A percentile compares a stretch with the other conserved stretches of the same genome.
Evolutionary conservation across 768 basidiomycete genomes (phyloP).

Genomic region (Collybiopsis confluens): DNA sequence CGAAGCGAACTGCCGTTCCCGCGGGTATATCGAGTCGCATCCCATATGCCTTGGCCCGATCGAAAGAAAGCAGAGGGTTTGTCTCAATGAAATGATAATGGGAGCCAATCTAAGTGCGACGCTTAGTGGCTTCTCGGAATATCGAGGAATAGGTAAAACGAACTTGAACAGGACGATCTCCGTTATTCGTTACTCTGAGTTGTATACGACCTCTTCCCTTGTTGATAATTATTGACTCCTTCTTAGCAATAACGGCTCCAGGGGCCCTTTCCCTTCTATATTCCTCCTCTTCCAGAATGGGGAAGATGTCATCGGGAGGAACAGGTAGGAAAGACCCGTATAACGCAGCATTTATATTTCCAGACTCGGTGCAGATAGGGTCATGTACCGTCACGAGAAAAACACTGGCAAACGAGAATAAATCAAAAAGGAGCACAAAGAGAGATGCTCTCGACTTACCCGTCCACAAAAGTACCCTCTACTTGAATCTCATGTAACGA

Average conservation of each 20-base stretch:
- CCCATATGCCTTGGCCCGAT: conserved; percentile 75
- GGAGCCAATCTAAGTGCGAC: conserved; percentile 67
- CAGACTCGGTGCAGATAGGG: conserved; percentile 82
- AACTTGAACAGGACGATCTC: conserved; percentile 92
- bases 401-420: conserved; percentile 40
- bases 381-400: conserved; percentile 98
- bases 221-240: conserved; percentile 72
- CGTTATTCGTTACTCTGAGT: conserved; percentile 81
- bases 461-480: conserved; percentile 87
- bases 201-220: conserved; percentile 62
- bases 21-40: conserved; percentile 90
- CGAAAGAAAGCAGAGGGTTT: conserved; percentile 77
- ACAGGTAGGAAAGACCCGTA: conserved; percentile 91
- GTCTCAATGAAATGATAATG: conserved; percentile 95
- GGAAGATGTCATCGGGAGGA: conserved; percentile 65
- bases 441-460: conserved; percentile 39
- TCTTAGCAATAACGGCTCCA: conserved; percentile 69
- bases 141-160: conserved; percentile 13
- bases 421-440: neutral
- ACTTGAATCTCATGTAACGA: conserved; percentile 88
- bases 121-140: neutral
- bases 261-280: conserved; percentile 56
- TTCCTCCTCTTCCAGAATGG: conserved; percentile 41
- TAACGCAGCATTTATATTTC: conserved; percentile 79
- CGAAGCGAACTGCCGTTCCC: conserved; percentile 94